Evolutionary conservation across 2,329 filamentous ascomycete genomes (phyloP).

Genomic region (Epichloe sylvatica): DNA sequence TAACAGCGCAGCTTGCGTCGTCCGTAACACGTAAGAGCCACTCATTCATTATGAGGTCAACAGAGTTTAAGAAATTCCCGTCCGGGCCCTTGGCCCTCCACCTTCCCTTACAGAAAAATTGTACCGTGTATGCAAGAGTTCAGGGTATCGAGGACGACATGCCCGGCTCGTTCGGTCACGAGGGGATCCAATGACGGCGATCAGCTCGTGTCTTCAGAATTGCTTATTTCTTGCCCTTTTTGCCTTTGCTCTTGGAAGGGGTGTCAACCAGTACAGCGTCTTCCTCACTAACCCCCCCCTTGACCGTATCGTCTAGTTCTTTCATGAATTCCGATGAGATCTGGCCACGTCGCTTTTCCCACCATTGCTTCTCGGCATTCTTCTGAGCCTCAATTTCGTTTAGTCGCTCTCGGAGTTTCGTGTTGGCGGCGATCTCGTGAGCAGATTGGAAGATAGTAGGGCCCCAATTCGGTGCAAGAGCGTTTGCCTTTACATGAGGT

Average conservation of each 20-base stretch:
- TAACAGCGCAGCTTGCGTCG: not conserved
- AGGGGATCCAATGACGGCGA: not conserved
- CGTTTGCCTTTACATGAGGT: constrained; percentile 57
- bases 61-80: not conserved
- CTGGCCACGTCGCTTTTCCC: constrained; percentile 66
- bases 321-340: constrained; percentile 71
- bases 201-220: not conserved
- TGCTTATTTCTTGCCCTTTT: constrained; percentile 41
- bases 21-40: not conserved
- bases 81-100: not conserved
- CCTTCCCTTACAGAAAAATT: not conserved
- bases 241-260: constrained; percentile 42
- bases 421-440: constrained; percentile 87
- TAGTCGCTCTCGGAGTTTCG: constrained; percentile 57
- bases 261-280: constrained; percentile 60
- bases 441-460: constrained; percentile 93
- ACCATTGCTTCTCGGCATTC: constrained; percentile 72
- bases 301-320: constrained; percentile 55
- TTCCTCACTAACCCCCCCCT: constrained; percentile 20
- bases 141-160: not conserved
- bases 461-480: constrained; percentile 77
- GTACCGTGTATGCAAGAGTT: not conserved
- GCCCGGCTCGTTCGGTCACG: not conserved
- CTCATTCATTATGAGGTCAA: not conserved
- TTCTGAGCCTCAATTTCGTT: constrained; percentile 60